These are phyloP conservation scores for Russula compacta DNA, from an alignment of 768 basidiomycete genomes.

Conservation along the genomic window DNA sequence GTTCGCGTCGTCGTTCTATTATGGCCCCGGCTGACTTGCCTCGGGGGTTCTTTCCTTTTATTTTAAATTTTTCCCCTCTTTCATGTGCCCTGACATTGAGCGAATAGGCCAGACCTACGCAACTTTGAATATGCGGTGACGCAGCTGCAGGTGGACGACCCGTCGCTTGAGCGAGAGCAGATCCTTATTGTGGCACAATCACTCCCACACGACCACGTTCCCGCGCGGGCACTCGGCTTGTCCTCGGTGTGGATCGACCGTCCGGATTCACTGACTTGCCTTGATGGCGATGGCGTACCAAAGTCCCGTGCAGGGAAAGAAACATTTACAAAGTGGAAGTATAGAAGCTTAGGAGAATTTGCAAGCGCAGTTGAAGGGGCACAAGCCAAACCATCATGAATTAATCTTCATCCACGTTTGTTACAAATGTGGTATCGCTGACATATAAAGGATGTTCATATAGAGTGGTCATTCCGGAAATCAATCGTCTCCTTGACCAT, in stretches of 20 bases:
- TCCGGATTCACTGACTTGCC: conserved; percentile 19
- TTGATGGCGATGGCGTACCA: conserved; percentile 33
- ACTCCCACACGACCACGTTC: conserved; percentile 54
- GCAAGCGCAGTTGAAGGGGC: conserved; percentile 46
- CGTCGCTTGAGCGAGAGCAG: conserved; percentile 31
- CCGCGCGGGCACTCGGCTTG: conserved; percentile 49
- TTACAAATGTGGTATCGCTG: background rate
- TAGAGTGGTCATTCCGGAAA: background rate
- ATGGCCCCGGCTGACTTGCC: no score
- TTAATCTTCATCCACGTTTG: background rate
- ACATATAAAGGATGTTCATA: background rate
- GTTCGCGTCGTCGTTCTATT: no score
- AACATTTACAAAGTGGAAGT: conserved; percentile 26
- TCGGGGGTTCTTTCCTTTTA: background rate
- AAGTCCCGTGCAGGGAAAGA: conserved; percentile 23
- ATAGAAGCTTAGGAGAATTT: conserved; percentile 51
- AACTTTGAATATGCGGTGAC: conserved; percentile 45
- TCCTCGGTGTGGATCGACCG: conserved; percentile 59
- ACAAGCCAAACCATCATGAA: background rate
- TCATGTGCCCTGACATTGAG: background rate
- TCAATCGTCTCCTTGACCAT: conserved; percentile 77
- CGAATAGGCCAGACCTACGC: conserved; percentile 23
- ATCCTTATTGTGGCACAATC: conserved; percentile 65
- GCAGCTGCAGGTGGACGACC: conserved; percentile 25
- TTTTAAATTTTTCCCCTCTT: background rate